phyloP scores from a whole-genome alignment of 2,329 filamentous ascomycete genomes.

The Penicillium sp. region DNA sequence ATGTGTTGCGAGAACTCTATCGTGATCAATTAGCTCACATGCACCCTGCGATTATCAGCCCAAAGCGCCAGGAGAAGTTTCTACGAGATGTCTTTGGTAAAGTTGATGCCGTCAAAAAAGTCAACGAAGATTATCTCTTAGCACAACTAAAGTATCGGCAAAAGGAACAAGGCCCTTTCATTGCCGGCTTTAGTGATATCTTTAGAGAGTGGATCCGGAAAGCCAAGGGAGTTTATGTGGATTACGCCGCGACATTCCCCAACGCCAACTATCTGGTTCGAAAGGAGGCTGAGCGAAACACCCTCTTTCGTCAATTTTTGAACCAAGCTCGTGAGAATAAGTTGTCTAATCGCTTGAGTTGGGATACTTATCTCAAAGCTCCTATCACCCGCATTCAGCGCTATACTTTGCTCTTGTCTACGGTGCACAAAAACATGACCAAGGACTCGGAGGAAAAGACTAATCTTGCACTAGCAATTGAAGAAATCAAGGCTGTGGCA shows the following conservation, averaged over 20 bases:
- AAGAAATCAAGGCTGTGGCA: conserved; percentile 87
- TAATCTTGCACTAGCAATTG: conserved; percentile 77
- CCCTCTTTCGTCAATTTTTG: conserved; percentile 81
- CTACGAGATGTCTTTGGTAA: conserved; percentile 84
- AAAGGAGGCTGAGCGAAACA: conserved; percentile 77
- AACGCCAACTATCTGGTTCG: conserved; percentile 78
- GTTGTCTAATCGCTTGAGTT: conserved; percentile 76
- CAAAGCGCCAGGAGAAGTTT: conserved; percentile 75
- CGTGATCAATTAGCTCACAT: conserved; percentile 70
- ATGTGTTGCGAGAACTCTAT: conserved; percentile 81
- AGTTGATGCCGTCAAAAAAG: conserved; percentile 79
- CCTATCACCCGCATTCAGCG: conserved; percentile 90
- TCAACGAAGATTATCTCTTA: conserved; percentile 88
- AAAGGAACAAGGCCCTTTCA: conserved; percentile 93
- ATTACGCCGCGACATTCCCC: conserved; percentile 86
- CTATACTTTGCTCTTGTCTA: conserved; percentile 77
- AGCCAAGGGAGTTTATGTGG: conserved; percentile 80
- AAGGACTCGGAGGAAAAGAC: conserved; percentile 85
- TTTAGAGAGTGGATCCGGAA: conserved; percentile 98
- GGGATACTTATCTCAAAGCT: conserved; percentile 90
- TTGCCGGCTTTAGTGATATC: conserved; percentile 90
- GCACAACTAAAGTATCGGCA: conserved; percentile 95
- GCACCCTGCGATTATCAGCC: conserved; percentile 75
- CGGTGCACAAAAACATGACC: conserved; percentile 77
- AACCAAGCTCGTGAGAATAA: conserved; percentile 75